Evolutionary conservation across 1,139 yeast species (phyloP), one percentile per base, ranked within the genome.

Genomic region (Hansenula sp.): DNA sequence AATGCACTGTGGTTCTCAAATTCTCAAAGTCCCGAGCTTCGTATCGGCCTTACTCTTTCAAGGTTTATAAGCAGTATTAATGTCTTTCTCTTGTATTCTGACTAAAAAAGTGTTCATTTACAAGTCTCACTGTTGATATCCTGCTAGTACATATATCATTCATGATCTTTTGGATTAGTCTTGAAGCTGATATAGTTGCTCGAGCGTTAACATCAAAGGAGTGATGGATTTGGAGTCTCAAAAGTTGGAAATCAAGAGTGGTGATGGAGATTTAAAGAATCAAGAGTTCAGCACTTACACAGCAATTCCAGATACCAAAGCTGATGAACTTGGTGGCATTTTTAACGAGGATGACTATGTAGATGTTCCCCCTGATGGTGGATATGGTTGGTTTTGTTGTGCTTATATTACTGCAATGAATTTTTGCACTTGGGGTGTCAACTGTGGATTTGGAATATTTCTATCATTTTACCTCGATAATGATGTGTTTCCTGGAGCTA

Each of bases 301-400:
- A 3, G 42, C 40, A 2, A n/a, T 13, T n/a, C 5, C 15, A 12
- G 31, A 12, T 7, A 28, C 7, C 6, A 33, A 19, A 5, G 28
- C 19, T 6, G 28, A 33, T 11, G 35, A 46, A 12, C 41, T 35
- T 37, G 45, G 48, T 19, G 71, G 70, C 12, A 58, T 57, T 8
- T 66, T 50, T 47, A 59, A 63, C 27, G 51, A 42, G 18, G 61
- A 57, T n/a, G 71, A 67, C 47, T 52, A 63, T 25, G 39, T 57
- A 3, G 63, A 59, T 41, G 65, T 66, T 27, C 81, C 81, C 3
- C 77, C 79, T 8, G 87, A 81, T 59, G 74, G 76, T 15, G 83
- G 83, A 2, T 76, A 74, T 49, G 86, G 84, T 0, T 82, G 88
- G 86, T 71, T 77, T 15, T 72, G 81, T 46, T 79, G 81, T 2